Base-by-base conservation (phyloP, 2,329 filamentous ascomycete species). In the Aspergillus flavus region DNA sequence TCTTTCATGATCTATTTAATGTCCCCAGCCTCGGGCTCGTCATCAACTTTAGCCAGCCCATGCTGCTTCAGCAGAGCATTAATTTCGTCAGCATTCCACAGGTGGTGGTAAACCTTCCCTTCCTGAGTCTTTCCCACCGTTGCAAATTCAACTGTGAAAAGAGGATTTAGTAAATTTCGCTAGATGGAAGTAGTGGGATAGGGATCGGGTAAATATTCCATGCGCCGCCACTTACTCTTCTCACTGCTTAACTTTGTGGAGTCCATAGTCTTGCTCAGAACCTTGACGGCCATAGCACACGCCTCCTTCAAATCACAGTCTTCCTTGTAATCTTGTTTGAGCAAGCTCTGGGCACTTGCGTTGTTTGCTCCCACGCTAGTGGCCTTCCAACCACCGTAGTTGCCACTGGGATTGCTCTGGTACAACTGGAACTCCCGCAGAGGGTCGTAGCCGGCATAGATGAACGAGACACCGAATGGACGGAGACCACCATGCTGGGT, bases 241-340 rank as follows among this genome's bases (percentile, higher is more conserved):
- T 99, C 95, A 76, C 93, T 97, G 84, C 93, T 97, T 76, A 99
- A 83, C 86, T 97, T 99, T 60, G 94, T 98, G 61, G 94, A 97
- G 80, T 99, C 95, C 96, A 99, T 99, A 6, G 95, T 99, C 89
- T 99, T 99, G 87, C 95, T 98, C 69, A 99, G 83, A 67, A 99
- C 95, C 87, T 99, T 99, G 78, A 99, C 95, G 12, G 95, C 95
- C 86, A 97, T 91, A 60, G 91, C 93, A 78, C 95, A 99, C 5
- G 96, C 95, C 83, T 99, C 95, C 83, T 97, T 92, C 76, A 99
- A 81, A 69, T 92, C 91, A 80, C 94, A 98, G 72, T 98, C 94
- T 82, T 99, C 95, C 86, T 98, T 97, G 84, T 99, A 99, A 80
- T 99, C 95, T 81, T 99, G 95, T 87, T 99, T 99, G 79, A 99